Conservation (phyloP, 305 asterid genomes). For the Fraxinus nigra region DNA sequence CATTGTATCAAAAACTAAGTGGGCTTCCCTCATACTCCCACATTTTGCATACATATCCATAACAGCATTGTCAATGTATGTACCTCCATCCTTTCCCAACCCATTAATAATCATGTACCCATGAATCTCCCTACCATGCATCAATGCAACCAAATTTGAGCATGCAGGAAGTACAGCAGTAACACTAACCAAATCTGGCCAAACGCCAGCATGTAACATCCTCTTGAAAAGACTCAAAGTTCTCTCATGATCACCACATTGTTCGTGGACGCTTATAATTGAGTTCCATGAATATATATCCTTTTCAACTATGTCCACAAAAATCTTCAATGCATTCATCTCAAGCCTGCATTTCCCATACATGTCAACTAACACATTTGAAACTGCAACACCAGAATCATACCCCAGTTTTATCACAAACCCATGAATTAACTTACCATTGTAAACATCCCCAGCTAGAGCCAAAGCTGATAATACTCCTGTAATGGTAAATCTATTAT, state of each 20-base stretch:
- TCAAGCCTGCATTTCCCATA: constrained; percentile 70
- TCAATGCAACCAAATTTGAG: constrained; percentile 56
- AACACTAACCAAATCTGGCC: constrained; percentile 69
- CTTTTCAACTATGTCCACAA: constrained; percentile 46
- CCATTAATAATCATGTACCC: constrained; percentile 52
- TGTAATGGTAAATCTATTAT: constrained; percentile 54
- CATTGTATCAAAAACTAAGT: constrained; percentile 50
- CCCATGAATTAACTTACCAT: constrained; percentile 57
- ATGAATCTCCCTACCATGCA: constrained; percentile 72
- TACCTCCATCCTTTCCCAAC: constrained; percentile 30
- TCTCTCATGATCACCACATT: constrained; percentile 70
- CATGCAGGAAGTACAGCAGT: constrained; percentile 78
- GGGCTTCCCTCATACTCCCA: constrained; percentile 72
- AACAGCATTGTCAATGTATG: constrained; percentile 54
- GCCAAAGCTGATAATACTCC: constrained; percentile 69
- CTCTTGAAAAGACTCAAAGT: constrained; percentile 48
- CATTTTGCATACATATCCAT: constrained; percentile 93
- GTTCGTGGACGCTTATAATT: constrained; percentile 63
- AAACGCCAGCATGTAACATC: constrained; percentile 51
- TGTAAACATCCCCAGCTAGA: constrained; percentile 44
- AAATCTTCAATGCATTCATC: constrained; percentile 47
- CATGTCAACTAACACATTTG: constrained; percentile 74
- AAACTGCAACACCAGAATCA: constrained; percentile 45
- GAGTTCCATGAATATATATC: constrained; percentile 90
- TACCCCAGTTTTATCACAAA: constrained; percentile 54